A percentile compares a stretch with the other conserved stretches of the same genome.
Evolutionary conservation across 106 monocot genomes (phyloP).

Genomic region (Platanthera zijinensis): DNA sequence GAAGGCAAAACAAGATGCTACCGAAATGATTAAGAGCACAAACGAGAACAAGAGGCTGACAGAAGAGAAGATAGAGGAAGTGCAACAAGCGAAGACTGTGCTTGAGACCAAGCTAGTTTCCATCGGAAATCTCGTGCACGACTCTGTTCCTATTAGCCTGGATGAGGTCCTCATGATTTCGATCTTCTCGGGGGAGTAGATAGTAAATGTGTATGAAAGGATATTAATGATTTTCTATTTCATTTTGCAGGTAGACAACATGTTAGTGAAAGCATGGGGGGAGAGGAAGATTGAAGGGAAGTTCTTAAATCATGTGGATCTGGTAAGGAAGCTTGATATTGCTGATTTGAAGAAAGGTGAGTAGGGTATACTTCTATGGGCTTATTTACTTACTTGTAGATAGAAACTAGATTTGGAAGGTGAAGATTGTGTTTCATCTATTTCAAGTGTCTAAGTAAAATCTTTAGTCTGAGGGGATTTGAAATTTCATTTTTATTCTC

Average conservation of each 20-base stretch:
- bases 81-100: conserved; percentile 62
- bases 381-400: too few relatives aligned
- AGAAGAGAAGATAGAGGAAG: conserved; percentile 65
- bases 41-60: conserved; percentile 64
- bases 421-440: too few relatives aligned
- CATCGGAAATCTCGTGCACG: conserved; percentile 85
- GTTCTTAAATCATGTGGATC: conserved; percentile 79
- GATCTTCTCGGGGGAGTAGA: neutral
- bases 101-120: conserved; percentile 63
- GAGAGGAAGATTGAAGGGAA: conserved; percentile 55
- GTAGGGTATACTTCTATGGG: too few relatives aligned
- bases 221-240: neutral
- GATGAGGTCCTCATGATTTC: conserved; percentile 52
- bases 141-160: conserved; percentile 75
- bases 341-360: conserved; percentile 75
- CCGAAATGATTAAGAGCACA: conserved; percentile 72
- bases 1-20: conserved; percentile 68
- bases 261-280: conserved; percentile 57
- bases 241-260: conserved; percentile 62
- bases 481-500: too few relatives aligned
- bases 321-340: conserved; percentile 73
- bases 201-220: neutral
- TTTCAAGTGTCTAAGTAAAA: too few relatives aligned
- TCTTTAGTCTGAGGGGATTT: too few relatives aligned
- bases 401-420: too few relatives aligned